Evolutionary conservation across 148 eudicot genomes (phyloP).

Genomic region (Gaultheria prostrata): DNA sequence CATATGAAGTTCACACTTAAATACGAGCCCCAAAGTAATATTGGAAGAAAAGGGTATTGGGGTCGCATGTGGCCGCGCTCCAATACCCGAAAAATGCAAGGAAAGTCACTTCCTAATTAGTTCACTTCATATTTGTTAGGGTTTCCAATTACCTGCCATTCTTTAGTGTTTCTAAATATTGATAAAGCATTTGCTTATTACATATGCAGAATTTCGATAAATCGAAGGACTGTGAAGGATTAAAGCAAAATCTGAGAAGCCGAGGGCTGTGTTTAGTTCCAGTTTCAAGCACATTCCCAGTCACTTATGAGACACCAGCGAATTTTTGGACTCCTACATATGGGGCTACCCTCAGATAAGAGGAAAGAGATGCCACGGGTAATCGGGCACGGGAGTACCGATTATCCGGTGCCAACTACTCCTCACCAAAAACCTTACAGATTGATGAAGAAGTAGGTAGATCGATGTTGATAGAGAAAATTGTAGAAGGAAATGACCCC

Average conservation of each 20-base stretch:
- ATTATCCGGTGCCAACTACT: slow-evolving; percentile 8
- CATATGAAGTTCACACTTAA: too few species aligned
- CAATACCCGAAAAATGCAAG: background rate
- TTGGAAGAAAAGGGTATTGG: too few species aligned
- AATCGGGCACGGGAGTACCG: slow-evolving; percentile 10
- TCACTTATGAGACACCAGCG: slow-evolving; percentile 74
- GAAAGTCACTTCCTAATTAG: background rate
- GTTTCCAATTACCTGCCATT: background rate
- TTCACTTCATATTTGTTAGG: background rate
- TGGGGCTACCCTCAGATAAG: slow-evolving; percentile 76
- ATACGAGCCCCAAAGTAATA: too few species aligned
- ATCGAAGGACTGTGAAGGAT: slow-evolving; percentile 54
- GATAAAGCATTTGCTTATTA: background rate
- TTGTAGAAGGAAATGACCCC: slow-evolving; percentile 16
- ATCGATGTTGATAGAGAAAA: slow-evolving; percentile 18
- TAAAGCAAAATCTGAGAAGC: slow-evolving; percentile 69
- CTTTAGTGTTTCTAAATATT: background rate
- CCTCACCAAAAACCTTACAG: slow-evolving; percentile 19
- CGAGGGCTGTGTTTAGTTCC: slow-evolving; percentile 90
- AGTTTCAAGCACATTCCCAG: slow-evolving; percentile 84
- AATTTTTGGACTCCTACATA: slow-evolving; percentile 95
- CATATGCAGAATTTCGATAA: slow-evolving; percentile 47
- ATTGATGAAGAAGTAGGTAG: slow-evolving; percentile 12
- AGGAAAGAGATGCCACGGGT: background rate
- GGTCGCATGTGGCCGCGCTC: too few species aligned